Percentiles rank a stretch among this genome's conserved stretches.
These are phyloP conservation scores for Suhomyces coccinellae DNA, from an alignment of 1,139 yeast species.

Conservation along the genomic window DNA sequence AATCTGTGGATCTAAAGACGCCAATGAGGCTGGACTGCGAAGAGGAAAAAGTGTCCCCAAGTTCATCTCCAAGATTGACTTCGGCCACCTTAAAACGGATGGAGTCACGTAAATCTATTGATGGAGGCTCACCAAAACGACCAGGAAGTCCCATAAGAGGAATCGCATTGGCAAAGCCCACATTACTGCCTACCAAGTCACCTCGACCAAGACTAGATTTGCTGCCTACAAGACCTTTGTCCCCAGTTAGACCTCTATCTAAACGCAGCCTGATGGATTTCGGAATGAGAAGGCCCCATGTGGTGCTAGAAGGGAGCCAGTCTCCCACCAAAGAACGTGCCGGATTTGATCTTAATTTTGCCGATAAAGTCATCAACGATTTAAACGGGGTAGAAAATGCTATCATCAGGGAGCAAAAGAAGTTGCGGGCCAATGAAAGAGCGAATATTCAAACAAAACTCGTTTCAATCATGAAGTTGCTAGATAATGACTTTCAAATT, in stretches of 20 bases:
- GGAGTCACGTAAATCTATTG: slow-evolving; percentile 22
- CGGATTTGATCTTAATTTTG: background rate
- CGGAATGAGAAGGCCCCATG: slow-evolving; percentile 6
- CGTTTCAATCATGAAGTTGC: background rate
- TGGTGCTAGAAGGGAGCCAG: slow-evolving; percentile 1
- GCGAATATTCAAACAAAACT: background rate
- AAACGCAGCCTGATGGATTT: slow-evolving; percentile 10
- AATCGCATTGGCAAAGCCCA: background rate
- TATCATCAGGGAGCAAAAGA: background rate
- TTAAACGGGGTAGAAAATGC: background rate
- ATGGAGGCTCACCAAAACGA: slow-evolving; percentile 1
- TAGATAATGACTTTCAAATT: background rate
- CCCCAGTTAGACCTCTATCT: slow-evolving; percentile 5
- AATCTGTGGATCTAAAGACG: background rate
- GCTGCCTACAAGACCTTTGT: slow-evolving; percentile 5
- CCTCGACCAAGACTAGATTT: slow-evolving; percentile 3
- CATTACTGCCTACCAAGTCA: slow-evolving; percentile 8
- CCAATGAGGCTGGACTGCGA: background rate
- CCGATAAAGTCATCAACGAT: background rate
- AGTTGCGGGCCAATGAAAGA: background rate
- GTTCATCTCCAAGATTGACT: slow-evolving; percentile 24
- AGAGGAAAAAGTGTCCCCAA: slow-evolving; percentile 5
- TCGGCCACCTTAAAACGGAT: slow-evolving; percentile 35
- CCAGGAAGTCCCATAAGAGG: slow-evolving; percentile 10
- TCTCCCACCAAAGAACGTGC: slow-evolving; percentile 6